Evolutionary conservation across 352 stramenopile genomes (phyloP).

Genomic region (Pythium brassicae): DNA sequence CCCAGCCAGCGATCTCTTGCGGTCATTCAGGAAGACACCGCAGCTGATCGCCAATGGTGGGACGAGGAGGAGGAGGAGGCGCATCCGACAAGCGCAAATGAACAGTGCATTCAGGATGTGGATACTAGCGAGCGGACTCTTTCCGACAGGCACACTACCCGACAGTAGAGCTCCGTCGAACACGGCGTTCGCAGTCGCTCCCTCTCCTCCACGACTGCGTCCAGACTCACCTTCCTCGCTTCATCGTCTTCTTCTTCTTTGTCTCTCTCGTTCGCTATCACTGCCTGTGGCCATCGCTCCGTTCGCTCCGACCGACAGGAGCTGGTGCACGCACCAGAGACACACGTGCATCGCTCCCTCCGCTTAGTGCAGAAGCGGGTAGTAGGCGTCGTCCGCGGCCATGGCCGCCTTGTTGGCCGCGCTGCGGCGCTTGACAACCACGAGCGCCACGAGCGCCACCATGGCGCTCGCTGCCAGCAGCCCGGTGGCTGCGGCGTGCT

Average conservation of each 20-base stretch:
- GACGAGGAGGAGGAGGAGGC: no score
- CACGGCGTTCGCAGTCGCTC: no score
- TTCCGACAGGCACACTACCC: no score
- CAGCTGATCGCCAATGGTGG: no score
- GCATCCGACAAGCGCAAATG: no score
- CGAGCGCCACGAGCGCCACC: conserved; percentile 44
- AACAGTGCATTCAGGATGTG: no score
- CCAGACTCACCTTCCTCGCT: background rate
- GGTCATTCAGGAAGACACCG: no score
- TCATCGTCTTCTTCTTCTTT: background rate
- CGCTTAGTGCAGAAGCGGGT: conserved; percentile 49
- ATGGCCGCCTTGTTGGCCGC: conserved; percentile 12
- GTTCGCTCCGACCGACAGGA: background rate
- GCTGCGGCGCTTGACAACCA: conserved; percentile 44
- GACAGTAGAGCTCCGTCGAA: no score
- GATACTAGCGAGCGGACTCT: no score
- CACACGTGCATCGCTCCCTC: background rate
- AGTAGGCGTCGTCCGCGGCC: conserved; percentile 49
- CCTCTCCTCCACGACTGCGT: no score
- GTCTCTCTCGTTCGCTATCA: background rate
- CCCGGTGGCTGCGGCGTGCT: conserved; percentile 23
- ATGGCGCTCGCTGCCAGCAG: conserved; percentile 34
- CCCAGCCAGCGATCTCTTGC: no score
- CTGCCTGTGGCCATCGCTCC: background rate
- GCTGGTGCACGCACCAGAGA: background rate